Percentiles rank a stretch among this genome's conserved stretches.
These are phyloP conservation scores for Arctium minus DNA, from an alignment of 129 eudicot genomes.

Conservation along the genomic window DNA sequence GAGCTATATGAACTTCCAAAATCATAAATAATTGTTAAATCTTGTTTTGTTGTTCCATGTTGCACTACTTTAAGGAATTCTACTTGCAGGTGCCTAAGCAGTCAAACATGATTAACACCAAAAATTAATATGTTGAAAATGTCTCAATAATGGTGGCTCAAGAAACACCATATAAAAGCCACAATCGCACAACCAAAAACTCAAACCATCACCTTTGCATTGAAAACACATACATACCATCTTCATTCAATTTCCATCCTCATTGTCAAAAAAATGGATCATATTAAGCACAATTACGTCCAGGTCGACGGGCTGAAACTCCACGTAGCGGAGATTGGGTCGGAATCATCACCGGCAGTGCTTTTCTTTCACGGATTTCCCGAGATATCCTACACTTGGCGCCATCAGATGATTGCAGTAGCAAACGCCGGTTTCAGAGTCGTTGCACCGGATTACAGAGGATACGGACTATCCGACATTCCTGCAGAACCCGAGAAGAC, in stretches of 20 bases:
- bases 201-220: neutral
- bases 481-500: slow-evolving; percentile 37
- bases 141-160: neutral
- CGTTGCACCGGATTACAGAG: slow-evolving; percentile 34
- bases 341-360: slow-evolving; percentile 14
- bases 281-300: slow-evolving; percentile 18
- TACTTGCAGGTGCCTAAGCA: too few relatives aligned
- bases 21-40: too few relatives aligned
- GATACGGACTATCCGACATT: slow-evolving; percentile 33
- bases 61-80: too few relatives aligned
- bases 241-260: neutral
- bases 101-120: too few relatives aligned
- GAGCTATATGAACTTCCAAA: too few relatives aligned
- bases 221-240: neutral
- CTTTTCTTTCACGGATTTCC: slow-evolving; percentile 35
- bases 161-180: neutral
- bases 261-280: neutral
- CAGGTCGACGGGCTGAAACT: slow-evolving; percentile 23
- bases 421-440: slow-evolving; percentile 34
- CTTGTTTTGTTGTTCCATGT: too few relatives aligned
- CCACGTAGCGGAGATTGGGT: slow-evolving; percentile 32
- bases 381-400: slow-evolving; percentile 37
- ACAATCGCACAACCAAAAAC: neutral
- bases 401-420: slow-evolving; percentile 26
- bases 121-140: neutral